Evolutionary conservation across 257 asterid genomes (phyloP), one percentile per base, ranked within the genome.

Genomic region (Plantago ovata): DNA sequence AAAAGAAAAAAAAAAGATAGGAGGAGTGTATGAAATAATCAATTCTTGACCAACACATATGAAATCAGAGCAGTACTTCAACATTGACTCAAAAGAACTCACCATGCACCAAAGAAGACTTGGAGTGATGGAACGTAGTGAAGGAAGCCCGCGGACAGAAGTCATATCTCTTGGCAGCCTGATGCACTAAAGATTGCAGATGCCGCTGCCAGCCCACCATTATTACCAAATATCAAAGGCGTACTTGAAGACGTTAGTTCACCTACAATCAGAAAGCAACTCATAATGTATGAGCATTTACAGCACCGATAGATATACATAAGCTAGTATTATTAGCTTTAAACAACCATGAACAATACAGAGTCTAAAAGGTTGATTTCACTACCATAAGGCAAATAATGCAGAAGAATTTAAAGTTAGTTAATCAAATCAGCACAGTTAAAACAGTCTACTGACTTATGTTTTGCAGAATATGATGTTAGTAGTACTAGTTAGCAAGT

Each of bases 151-250:
- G 53, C 51, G 13, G 59, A 58, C 74, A 53, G 49, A 65, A 75
- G 53, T 75, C 85, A 64, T 75, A 72, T 79, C 81, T 83, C 70
- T 67, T 91, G 59, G 74, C 77, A 66, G 85, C 76, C 68, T 79
- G 94, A 68, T 72, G 83, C 67, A 74, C 63, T 13, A 86, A 56
- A 46, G 84, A 75, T 69, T 74, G 96, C 72, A 90, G 53, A 77
- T 79, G 81, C 45, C 84, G 75, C 66, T 77, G 85, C 97, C 97
- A 86, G 57, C 81, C 85, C 72, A 62, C 84, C 97, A 90, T 90
- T 13, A 53, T 53, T 66, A 62, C 53, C 57, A 38, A n/a, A n/a
- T 51, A 9, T 43, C 36, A 21, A 18, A 56, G 58, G 56, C 39
- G 13, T 22, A 54, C 66, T 60, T 9, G 45, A 49, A 28, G 39